phyloP scores from a whole-genome alignment of 208 protist genomes.

The Leishmania turanica region DNA sequence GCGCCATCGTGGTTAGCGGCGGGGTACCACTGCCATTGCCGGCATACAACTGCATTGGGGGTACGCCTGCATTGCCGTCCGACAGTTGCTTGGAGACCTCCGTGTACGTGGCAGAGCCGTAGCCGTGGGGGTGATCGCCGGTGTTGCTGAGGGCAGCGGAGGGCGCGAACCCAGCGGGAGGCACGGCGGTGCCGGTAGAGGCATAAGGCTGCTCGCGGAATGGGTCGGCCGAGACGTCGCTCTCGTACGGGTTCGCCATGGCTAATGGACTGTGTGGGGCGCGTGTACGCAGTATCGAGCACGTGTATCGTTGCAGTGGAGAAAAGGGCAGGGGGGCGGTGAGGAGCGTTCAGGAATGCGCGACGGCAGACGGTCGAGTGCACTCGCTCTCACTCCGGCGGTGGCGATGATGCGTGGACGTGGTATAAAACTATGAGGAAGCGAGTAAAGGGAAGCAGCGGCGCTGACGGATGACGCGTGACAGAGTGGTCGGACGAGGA shows the following conservation, averaged over 20 bases:
- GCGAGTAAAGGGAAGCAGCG: not conserved
- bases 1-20: not conserved
- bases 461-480: not conserved
- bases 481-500: not conserved
- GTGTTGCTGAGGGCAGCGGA: not conserved
- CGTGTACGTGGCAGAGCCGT: conserved; percentile 24
- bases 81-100: conserved; percentile 11
- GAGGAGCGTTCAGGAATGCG: not conserved
- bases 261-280: not conserved
- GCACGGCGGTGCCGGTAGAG: conserved; percentile 4
- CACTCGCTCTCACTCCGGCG: not conserved
- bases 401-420: not conserved
- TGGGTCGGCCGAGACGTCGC: conserved; percentile 35
- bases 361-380: not conserved
- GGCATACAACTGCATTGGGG: conserved; percentile 16
- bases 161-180: conserved; percentile 1
- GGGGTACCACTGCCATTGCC: conserved; percentile 9
- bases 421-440: not conserved
- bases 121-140: conserved; percentile 3
- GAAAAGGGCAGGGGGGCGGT: not conserved
- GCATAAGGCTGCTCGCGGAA: conserved; percentile 49
- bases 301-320: not conserved
- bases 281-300: not conserved
- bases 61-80: not conserved
- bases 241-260: conserved; percentile 77